Evolutionary conservation across 345 rosid genomes (phyloP), one percentile per base, ranked within the genome.

Genomic region (Ceriops decandra): DNA sequence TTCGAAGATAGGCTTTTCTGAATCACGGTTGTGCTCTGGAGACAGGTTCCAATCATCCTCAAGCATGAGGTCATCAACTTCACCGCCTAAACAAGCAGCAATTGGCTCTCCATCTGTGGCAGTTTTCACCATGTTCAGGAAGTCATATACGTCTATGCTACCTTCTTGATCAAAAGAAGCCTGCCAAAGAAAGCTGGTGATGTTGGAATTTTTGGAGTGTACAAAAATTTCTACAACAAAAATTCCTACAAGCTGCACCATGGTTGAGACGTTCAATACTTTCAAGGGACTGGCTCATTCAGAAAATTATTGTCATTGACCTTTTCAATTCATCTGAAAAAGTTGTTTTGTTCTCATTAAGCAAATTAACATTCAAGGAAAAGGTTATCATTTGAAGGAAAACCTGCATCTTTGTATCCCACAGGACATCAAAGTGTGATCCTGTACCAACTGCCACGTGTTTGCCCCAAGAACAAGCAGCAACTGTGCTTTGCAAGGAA

Each of bases 401-500:
- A 57, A 60, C 9, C 36, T 13, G 42, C 68, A 83, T 90, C 64
- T 84, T 77, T 62, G 75, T 71, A 74, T 83, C 84, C 95, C 90
- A 91, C 0, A 95, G 82, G 42, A 95, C 33, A 69, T 95, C 98
- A 79, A 95, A 95, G 32, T 79, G 80, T 35, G 98, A 86, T 31
- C 99, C 99, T 49, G 99, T 95, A 59, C 99, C 99, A 61, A 95
- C 98, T 36, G 89, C 88, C 47, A 95, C 98, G 9, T 72, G 76
- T 64, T 91, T 91, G 5, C 99, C 99, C 98, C 99, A 95, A 5
- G 98, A 86, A 78, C 96, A 90, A 63, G 99, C 86, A 2, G 96
- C 97, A 79, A 91, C 99, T 1, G 90, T 75, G 57, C 95, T 91
- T 54, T 96, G 81, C 62, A 91, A 77, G 60, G 87, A 63, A 83